Evolutionary conservation across 1,284 basidiomycete species (phyloP), one percentile per base, ranked within the genome.

Genomic region (Trametes versicolor): DNA sequence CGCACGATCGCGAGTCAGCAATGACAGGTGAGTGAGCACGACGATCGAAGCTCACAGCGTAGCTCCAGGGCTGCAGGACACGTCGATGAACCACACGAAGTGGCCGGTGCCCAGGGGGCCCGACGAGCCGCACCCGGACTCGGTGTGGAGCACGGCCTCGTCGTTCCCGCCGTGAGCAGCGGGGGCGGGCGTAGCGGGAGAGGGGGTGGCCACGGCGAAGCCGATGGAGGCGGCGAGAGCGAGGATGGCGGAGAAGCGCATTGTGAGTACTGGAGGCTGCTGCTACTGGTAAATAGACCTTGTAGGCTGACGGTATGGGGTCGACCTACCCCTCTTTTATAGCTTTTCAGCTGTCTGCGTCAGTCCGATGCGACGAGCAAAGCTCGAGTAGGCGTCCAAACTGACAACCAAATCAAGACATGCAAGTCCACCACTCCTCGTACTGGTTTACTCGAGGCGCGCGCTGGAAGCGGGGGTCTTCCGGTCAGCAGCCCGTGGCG

Each of bases 41-140:
- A 8, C 4, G 19, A n/a, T 6, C 23, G 27, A 3, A 34, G 39
- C 52, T 2, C 19, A 62, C 60, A 32, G 39, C 53, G 55, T 34
- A 9, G 53, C 19, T 15, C 60, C 53, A 6, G 60, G 45, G 5
- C 23, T 49, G 53, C 53, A 62, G 3, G 29, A 27, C 10, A 13
- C 53, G n/a, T 21, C 25, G 48, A 62, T 62, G n/a, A 9, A 62
- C 54, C 61, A 57, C 15, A 49, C 21, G 61, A 49, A 55, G 54
- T 56, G 52, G 54, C 55, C 61, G n/a, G 17, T 29, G 39, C 61
- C 61, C 27, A 62, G 54, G 9, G 60, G 60, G 29, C 60, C 60
- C 1, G 32, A 21, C 23, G 60, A 62, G 48, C 60, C 60, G 48
- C 60, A 62, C 17, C 60, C 60, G 9, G 53, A 62, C 8, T 34